Conservation (phyloP, 371 early-diverging fungal genomes). For the Saksenaea oblongispora region DNA sequence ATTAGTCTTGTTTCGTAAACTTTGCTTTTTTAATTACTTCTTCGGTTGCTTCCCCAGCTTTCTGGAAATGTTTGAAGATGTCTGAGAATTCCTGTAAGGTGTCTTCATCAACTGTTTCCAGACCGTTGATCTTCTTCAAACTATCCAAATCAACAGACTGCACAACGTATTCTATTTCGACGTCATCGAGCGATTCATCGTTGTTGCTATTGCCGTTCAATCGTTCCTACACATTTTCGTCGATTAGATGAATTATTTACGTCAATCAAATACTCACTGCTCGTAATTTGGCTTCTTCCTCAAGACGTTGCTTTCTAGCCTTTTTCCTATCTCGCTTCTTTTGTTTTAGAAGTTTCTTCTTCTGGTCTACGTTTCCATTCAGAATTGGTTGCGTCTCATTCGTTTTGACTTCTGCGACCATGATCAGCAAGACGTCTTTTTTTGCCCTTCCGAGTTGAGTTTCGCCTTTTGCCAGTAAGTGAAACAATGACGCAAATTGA, state of each 20-base stretch:
- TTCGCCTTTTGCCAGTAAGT: not conserved
- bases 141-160: slow-evolving; percentile 37
- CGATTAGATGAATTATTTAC: not conserved
- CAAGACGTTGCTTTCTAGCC: slow-evolving; percentile 20
- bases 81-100: slow-evolving; percentile 41
- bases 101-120: slow-evolving; percentile 35
- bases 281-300: slow-evolving; percentile 46
- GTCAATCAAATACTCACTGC: slow-evolving; percentile 20
- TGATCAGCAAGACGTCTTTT: not conserved
- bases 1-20: not conserved
- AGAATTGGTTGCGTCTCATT: not conserved
- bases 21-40: slow-evolving; percentile 24
- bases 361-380: not conserved
- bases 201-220: slow-evolving; percentile 15
- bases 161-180: slow-evolving; percentile 51
- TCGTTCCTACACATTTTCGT: slow-evolving; percentile 17
- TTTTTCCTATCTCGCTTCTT: slow-evolving; percentile 19
- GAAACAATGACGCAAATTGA: too few species aligned
- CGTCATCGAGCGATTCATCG: slow-evolving; percentile 34
- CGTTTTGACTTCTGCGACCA: not conserved
- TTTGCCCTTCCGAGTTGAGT: not conserved
- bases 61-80: slow-evolving; percentile 48
- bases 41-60: slow-evolving; percentile 30
- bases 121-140: slow-evolving; percentile 34
- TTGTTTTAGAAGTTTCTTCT: not conserved